Base-by-base conservation (phyloP, 148 eudicot genomes). In the Silene conica region DNA sequence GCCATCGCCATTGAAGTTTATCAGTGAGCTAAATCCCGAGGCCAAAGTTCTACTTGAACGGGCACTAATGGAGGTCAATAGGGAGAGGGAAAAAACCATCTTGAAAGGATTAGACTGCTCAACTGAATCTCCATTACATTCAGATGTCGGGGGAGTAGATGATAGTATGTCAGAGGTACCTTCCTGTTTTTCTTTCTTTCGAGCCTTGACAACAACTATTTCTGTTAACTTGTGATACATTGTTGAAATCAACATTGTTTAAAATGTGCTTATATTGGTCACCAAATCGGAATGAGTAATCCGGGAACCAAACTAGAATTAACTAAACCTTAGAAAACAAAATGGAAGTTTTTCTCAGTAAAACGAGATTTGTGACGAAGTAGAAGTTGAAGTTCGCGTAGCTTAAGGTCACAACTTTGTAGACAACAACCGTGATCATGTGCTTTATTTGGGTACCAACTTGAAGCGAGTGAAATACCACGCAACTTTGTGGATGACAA, bases 1-100 rank as follows among this genome's bases (percentile, higher is more conserved):
- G 99, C 99, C 99, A 56, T 90, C 99, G 21, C 96, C 97, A 18
- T 80, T 95, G 81, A 95, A 95, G 82, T 95, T 95, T 80, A 95
- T 95, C 38, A 89, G 97, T 34, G 96, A 95, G 38, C 96, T 95
- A 41, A 95, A 92, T 74, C 83, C 88, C 2, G 97, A 90, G 52
- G 96, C 99, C 18, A 95, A 95, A 82, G 82, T 81, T 78, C 80
- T 95, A 25, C 80, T 95, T 41, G 99, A 95, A 74, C 76, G 68
- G 52, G 99, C 99, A 38, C 72, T 95, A 70, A 90, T 89, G 94
- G 96, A 95, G 79, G 97, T 96, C 21, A 95, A 95, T 63, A 84
- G 80, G 83, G 96, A 92, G 79, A 84, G 97, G 83, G 99, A 95
- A 81, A 95, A 92, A 80, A 74, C 43, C 67, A 92, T 95, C 77